These are phyloP conservation scores for Globisporangium viniferum DNA, from an alignment of 352 stramenopile species.

Conservation along the genomic window DNA sequence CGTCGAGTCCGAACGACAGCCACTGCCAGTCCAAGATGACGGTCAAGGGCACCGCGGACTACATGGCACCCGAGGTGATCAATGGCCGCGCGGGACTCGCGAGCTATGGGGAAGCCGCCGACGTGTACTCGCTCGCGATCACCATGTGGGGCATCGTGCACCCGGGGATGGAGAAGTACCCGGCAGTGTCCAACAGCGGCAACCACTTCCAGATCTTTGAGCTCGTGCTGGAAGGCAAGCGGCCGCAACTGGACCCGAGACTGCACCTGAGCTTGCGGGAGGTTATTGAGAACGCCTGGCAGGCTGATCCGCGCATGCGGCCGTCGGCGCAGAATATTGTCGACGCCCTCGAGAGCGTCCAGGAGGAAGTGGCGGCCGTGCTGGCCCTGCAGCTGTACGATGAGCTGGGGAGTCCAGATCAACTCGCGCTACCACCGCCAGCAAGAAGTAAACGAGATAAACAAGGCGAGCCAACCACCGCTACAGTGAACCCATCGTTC, in stretches of 20 bases:
- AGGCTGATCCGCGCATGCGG: conserved; percentile 41
- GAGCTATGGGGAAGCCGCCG: conserved; percentile 55
- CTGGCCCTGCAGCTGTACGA: conserved; percentile 49
- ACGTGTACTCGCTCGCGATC: conserved; percentile 65
- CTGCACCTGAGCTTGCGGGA: conserved; percentile 41
- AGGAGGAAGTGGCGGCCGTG: conserved; percentile 50
- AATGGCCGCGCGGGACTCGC: conserved; percentile 38
- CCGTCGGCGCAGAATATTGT: conserved; percentile 53
- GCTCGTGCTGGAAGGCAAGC: conserved; percentile 38
- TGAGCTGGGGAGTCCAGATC: conserved; percentile 22
- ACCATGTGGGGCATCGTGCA: conserved; percentile 71
- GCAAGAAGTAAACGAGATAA: not conserved
- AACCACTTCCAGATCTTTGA: conserved; percentile 59
- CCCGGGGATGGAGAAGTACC: conserved; percentile 47
- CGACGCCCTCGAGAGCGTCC: conserved; percentile 43
- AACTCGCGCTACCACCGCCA: not conserved
- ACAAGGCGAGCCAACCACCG: not conserved
- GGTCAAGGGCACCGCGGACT: conserved; percentile 63
- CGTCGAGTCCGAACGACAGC: not conserved
- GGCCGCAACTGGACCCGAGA: conserved; percentile 31
- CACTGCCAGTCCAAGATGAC: conserved; percentile 32
- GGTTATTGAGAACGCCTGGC: conserved; percentile 53
- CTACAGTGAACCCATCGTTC: conserved; percentile 16
- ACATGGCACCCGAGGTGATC: conserved; percentile 79
- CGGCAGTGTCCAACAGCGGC: conserved; percentile 11